These are phyloP conservation scores for Haematococcus sp. DNA, from an alignment of 139 green algal species.

Conservation along the genomic window DNA sequence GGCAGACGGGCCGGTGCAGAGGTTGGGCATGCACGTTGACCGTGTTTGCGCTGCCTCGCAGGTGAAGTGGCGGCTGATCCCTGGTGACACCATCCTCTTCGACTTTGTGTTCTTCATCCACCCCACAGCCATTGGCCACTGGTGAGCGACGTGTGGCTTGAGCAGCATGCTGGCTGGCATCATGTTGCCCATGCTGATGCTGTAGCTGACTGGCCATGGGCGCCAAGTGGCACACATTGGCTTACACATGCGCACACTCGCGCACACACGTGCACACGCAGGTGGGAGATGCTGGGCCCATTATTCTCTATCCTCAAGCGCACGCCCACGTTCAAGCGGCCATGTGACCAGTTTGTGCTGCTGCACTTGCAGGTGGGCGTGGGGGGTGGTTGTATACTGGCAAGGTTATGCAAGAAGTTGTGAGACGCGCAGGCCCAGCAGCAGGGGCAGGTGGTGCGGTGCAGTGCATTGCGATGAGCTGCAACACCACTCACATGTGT, in stretches of 20 bases:
- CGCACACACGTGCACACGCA: neutral
- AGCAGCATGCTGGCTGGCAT: neutral
- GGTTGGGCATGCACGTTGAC: too few species aligned
- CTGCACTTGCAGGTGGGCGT: constrained; percentile 37
- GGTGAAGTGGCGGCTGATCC: constrained; percentile 46
- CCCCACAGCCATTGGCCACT: constrained; percentile 86
- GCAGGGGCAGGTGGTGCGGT: too few species aligned
- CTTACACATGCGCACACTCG: neutral
- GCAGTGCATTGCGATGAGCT: too few species aligned
- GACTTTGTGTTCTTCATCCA: constrained; percentile 89
- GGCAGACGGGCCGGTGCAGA: too few species aligned
- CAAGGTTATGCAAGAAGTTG: too few species aligned
- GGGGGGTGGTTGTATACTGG: too few species aligned
- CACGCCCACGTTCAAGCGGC: constrained; percentile 44
- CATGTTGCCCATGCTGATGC: neutral
- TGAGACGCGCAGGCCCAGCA: too few species aligned
- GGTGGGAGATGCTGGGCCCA: constrained; percentile 81
- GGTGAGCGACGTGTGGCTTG: constrained; percentile 26
- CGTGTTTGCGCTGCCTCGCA: neutral
- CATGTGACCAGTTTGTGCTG: constrained; percentile 49
- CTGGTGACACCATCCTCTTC: constrained; percentile 79
- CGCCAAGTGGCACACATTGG: constrained; percentile 27
- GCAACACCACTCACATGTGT: too few species aligned
- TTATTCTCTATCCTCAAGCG: constrained; percentile 47
- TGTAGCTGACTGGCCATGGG: neutral